Conservation (phyloP, 2,329 filamentous ascomycete genomes). For the Diaporthe nobilis region DNA sequence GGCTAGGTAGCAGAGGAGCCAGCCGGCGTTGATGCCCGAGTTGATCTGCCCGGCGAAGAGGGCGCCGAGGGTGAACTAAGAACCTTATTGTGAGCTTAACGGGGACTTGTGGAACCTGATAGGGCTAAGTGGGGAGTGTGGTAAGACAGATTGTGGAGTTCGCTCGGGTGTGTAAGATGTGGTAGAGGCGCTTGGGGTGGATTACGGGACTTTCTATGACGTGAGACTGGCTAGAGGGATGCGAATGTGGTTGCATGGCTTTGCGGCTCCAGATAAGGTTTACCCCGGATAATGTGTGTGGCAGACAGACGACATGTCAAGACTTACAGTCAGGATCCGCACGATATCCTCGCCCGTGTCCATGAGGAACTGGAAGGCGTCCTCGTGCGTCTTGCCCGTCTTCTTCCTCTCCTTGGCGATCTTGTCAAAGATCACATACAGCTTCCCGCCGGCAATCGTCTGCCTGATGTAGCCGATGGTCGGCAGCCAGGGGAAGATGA, state of each 20-base stretch:
- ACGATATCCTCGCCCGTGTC: constrained; percentile 63
- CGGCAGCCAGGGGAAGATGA: constrained; percentile 69
- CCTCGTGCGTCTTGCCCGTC: constrained; percentile 58
- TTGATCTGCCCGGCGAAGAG: constrained; percentile 72
- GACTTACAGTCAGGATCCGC: constrained; percentile 57
- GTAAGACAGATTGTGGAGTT: neutral
- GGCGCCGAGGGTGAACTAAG: constrained; percentile 64
- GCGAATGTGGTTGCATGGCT: neutral
- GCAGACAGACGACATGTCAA: neutral
- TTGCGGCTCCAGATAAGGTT: neutral
- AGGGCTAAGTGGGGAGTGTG: neutral
- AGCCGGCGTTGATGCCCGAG: constrained; percentile 68
- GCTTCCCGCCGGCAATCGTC: constrained; percentile 58
- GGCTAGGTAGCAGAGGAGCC: constrained; percentile 65
- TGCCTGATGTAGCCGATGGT: constrained; percentile 59
- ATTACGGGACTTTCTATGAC: neutral
- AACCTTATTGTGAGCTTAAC: neutral
- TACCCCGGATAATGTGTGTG: neutral
- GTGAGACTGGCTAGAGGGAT: neutral
- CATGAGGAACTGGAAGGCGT: constrained; percentile 67
- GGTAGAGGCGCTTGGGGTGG: no score
- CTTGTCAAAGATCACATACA: constrained; percentile 64
- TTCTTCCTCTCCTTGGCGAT: constrained; percentile 62
- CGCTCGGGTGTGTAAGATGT: neutral
- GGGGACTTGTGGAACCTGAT: constrained; percentile 6